These are phyloP conservation scores for Golubevia sp. DNA, from an alignment of 1,284 basidiomycete species.

Conservation along the genomic window DNA sequence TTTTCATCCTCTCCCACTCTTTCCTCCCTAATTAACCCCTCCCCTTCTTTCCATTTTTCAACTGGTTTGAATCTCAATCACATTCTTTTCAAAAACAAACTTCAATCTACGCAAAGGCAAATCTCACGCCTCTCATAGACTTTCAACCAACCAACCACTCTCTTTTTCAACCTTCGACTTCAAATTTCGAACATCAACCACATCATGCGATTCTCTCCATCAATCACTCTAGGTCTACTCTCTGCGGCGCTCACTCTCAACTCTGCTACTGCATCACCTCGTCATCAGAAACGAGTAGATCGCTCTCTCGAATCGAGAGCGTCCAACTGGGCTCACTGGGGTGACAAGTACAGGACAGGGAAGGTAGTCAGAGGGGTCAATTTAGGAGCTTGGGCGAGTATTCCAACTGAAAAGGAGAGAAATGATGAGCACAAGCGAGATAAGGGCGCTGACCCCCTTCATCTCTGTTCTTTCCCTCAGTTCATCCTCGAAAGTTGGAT, in stretches of 20 bases:
- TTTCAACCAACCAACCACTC: neutral
- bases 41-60: no score
- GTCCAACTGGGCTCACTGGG: neutral
- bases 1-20: no score
- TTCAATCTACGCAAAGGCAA: neutral
- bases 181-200: neutral
- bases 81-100: no score
- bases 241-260: neutral
- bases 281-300: neutral
- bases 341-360: slow-evolving; percentile 18
- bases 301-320: neutral
- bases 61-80: no score
- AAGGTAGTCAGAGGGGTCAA: slow-evolving; percentile 58
- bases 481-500: slow-evolving; percentile 11
- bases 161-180: neutral
- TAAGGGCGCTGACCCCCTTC: slow-evolving; percentile 23
- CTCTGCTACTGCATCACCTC: neutral
- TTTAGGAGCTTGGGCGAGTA: no score
- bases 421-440: neutral
- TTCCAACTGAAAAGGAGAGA: slow-evolving; percentile 50
- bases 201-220: neutral
- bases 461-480: slow-evolving; percentile 27
- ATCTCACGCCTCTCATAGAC: neutral
- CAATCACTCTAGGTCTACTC: neutral
- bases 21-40: no score